Evolutionary conservation across 2,329 filamentous ascomycete genomes (phyloP).

Genomic region (Colletotrichum graminicola): DNA sequence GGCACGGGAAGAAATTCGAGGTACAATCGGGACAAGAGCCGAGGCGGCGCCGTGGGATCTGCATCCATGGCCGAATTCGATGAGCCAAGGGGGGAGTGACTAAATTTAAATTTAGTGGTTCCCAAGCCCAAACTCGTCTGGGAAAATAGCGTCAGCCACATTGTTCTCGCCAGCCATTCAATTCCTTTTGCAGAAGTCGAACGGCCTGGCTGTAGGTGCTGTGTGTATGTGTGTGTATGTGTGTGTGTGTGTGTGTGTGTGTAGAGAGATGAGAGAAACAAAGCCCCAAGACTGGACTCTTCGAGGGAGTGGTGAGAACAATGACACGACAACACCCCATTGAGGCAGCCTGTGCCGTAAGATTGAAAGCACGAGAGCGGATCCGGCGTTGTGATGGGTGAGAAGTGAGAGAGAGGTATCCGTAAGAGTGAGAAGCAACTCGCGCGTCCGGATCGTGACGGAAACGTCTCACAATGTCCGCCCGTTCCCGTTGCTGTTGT

Average conservation of each 20-base stretch:
- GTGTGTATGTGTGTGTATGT: too few relatives aligned
- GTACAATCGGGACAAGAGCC: conserved; percentile 7
- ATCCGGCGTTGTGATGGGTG: not conserved
- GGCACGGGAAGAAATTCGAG: conserved; percentile 2
- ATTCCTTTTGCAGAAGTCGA: not conserved
- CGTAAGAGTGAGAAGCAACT: not conserved
- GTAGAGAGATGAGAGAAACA: not conserved
- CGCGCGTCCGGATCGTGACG: not conserved
- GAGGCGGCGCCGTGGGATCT: conserved; percentile 16
- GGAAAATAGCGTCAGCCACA: conserved; percentile 2
- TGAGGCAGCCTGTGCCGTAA: not conserved
- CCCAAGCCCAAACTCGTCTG: conserved; percentile 13
- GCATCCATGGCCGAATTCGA: conserved; percentile 18
- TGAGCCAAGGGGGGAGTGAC: not conserved
- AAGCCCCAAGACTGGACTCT: not conserved
- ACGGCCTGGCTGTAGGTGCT: not conserved
- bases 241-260: too few relatives aligned
- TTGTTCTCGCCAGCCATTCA: not conserved
- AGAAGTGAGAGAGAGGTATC: too few relatives aligned
- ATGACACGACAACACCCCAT: not conserved
- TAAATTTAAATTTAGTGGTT: conserved; percentile 31
- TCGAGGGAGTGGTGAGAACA: not conserved
- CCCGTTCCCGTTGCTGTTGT: too few relatives aligned
- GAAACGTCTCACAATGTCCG: not conserved
- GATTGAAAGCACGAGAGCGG: not conserved